Evolutionary conservation across 306 rosid genomes (phyloP), one percentile per base, ranked within the genome.

Genomic region (Coriaria nepalensis): DNA sequence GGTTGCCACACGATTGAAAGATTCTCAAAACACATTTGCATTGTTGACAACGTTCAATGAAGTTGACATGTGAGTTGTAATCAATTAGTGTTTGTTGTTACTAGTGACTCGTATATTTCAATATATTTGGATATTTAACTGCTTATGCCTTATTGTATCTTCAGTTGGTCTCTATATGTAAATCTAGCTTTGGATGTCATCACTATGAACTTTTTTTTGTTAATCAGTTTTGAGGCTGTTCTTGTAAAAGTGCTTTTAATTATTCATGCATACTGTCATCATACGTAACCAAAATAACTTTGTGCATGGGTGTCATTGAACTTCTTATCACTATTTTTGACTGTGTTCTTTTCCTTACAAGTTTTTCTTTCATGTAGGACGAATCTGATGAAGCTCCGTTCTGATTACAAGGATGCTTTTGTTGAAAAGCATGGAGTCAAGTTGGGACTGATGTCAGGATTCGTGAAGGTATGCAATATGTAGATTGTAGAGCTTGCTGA

Each of bases 381-480:
- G 53, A 84, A 80, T 64, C 70, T 84, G 78, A 84, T 84, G 94
- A 84, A 77, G 70, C 94, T 84, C 40, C 83, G 90, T 65, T 69
- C 94, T 68, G 94, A 84, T 63, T 80, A 72, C 65, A 84, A 84
- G 69, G 94, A 84, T 70, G 80, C 83, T 52, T 84, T 84, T 72
- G 90, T 70, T 53, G 90, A 84, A 54, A 84, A 80, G 68, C 92
- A 80, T 37, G 86, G 90, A 58, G 90, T 84, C 72, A 80, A 84
- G 65, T 65, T 80, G 69, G 94, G 94, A 45, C 79, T 84, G 43
- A 84, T 84, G 90, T 84, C 94, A 0, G 94, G 94, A 59, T 84
- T 84, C 65, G 56, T 84, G 47, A 80, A 74, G 57, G 94, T 84
- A 75, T 46, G 74, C 47, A 38, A 45, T 45, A 33, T 12, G 41